Conservation (phyloP, 202 grass and related monocot species). For the Setaria viridis region DNA sequence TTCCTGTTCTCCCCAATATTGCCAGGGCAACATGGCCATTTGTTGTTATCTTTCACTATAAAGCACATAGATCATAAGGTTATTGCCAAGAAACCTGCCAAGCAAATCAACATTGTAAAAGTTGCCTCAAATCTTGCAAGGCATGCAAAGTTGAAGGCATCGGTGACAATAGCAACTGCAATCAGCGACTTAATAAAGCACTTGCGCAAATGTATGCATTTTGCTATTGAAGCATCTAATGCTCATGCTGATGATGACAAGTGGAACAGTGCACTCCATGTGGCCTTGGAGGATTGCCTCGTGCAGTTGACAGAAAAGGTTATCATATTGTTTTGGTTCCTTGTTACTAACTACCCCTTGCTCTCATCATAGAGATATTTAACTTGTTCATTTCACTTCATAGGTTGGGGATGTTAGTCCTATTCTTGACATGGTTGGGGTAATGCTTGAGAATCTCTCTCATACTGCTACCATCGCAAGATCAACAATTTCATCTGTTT, state of each 20-base stretch:
- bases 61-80: constrained; percentile 92
- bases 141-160: constrained; percentile 72
- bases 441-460: constrained; percentile 89
- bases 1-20: constrained; percentile 22
- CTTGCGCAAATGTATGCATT: constrained; percentile 93
- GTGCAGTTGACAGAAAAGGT: constrained; percentile 87
- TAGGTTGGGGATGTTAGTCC: constrained; percentile 91
- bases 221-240: constrained; percentile 82
- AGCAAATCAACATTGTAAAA: constrained; percentile 87
- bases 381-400: constrained; percentile 41
- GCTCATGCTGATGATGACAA: constrained; percentile 50
- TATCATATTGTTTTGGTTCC: constrained; percentile 40
- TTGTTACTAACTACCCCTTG: constrained; percentile 32
- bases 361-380: constrained; percentile 28
- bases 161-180: constrained; percentile 73
- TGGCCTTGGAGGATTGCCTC: constrained; percentile 84
- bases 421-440: constrained; percentile 91
- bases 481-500: constrained; percentile 88
- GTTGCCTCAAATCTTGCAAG: constrained; percentile 80
- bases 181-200: constrained; percentile 89
- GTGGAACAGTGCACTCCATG: constrained; percentile 70
- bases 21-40: constrained; percentile 82
- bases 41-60: constrained; percentile 87
- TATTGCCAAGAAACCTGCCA: constrained; percentile 69
- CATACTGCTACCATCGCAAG: constrained; percentile 59